Evolutionary conservation across 805 yeast genomes (phyloP), one percentile per base, ranked within the genome.

Genomic region (Suhomyces vadensis): DNA sequence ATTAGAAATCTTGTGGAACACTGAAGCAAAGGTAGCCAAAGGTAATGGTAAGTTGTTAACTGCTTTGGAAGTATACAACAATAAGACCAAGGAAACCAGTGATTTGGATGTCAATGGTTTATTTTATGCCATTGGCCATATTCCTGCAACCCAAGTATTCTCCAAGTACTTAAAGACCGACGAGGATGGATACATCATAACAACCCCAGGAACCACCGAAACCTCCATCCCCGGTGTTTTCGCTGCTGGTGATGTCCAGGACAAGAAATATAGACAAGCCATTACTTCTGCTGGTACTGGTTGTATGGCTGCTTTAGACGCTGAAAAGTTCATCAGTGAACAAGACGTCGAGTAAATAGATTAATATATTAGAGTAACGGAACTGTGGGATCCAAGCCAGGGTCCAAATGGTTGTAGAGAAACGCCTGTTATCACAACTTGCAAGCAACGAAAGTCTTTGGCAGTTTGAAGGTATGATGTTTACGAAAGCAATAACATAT

Each of bases 211-310:
- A 50, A 74, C 96, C 16, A 74, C 98, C 13, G 69, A 74, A 57
- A 94, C 99, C 38, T 82, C 95, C 10, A 79, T 92, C 47, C 80
- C 79, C 60, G 98, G 97, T 65, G 87, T 94, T 50, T 94, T 86
- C 57, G 99, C 99, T 48, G 99, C 99, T 48, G 99, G 99, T 72
- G 99, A 94, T 64, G 99, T 94, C 46, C 99, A 94, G 73, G 99
- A 94, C 72, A 85, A 88, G 69, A 81, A 80, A 65, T 94, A 92
- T 73, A 88, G 99, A 82, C 99, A 94, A 76, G 99, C 99, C 47
- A 89, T 94, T 63, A 94, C 99, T 33, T 90, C 97, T 66, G 99
- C 99, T n/a, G 99, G 99, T 63, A 79, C 96, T 51, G 99, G 99
- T 52, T 94, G 99, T 78, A 92, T 91, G 97, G 99, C 99, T 59